phyloP scores from a whole-genome alignment of 1,139 yeast species.

The Geotrichum carabidarum region DNA sequence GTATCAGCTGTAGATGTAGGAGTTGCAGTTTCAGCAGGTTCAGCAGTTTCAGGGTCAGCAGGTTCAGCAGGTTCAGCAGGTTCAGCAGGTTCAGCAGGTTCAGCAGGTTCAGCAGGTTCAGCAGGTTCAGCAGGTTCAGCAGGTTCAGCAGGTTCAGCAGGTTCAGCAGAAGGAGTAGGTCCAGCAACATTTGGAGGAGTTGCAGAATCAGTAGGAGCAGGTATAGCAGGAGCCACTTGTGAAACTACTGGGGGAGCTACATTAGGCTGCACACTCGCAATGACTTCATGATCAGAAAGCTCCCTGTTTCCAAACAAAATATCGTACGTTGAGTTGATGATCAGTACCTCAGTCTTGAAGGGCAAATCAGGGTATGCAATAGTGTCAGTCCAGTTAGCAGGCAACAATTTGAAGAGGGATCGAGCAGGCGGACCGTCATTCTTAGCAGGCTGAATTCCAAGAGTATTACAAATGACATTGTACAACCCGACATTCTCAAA shows the following conservation, averaged over 20 bases:
- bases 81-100: constrained; percentile 19
- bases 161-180: background rate
- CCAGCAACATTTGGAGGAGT: constrained; percentile 6
- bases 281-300: constrained; percentile 14
- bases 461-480: constrained; percentile 64
- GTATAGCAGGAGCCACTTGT: background rate
- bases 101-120: constrained; percentile 4
- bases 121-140: constrained; percentile 22
- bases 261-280: constrained; percentile 14
- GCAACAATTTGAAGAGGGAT: constrained; percentile 2
- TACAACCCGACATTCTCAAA: constrained; percentile 71
- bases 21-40: background rate
- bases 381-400: constrained; percentile 50
- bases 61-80: constrained; percentile 22
- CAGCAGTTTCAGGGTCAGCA: constrained; percentile 11
- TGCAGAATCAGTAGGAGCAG: background rate
- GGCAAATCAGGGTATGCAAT: constrained; percentile 54
- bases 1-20: constrained; percentile 18
- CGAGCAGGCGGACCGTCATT: constrained; percentile 54
- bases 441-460: constrained; percentile 51
- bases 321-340: constrained; percentile 36
- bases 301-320: constrained; percentile 22
- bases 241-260: constrained; percentile 1
- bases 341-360: constrained; percentile 37
- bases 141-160: constrained; percentile 20